Conservation (phyloP, 2,329 filamentous ascomycete species). For the Aspergillus sp. region DNA sequence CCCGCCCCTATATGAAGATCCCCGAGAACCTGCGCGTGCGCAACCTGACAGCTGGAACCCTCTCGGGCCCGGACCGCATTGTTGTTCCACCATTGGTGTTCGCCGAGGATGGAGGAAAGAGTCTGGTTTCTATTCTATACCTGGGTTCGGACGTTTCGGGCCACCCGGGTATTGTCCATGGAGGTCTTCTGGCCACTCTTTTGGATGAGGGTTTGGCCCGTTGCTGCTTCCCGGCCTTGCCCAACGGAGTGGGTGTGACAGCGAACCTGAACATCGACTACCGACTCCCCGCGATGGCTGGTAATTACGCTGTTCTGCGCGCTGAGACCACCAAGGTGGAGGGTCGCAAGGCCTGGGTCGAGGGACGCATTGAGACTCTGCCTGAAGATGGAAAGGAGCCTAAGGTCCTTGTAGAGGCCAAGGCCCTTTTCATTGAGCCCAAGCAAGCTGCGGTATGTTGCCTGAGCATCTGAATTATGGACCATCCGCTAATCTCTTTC, state of each 20-base stretch:
- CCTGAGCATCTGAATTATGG: not conserved
- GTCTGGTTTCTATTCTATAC: constrained; percentile 68
- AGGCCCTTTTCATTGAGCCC: constrained; percentile 83
- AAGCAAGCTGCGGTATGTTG: constrained; percentile 68
- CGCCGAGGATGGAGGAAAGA: constrained; percentile 64
- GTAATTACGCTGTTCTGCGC: constrained; percentile 69
- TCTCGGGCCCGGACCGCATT: constrained; percentile 70
- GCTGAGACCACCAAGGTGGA: constrained; percentile 81
- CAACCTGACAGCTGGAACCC: constrained; percentile 76
- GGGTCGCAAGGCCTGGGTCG: constrained; percentile 91
- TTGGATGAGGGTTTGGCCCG: constrained; percentile 85
- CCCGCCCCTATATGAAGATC: constrained; percentile 82
- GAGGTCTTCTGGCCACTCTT: constrained; percentile 85
- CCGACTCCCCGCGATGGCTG: constrained; percentile 70
- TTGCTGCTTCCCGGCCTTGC: constrained; percentile 82
- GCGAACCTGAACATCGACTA: constrained; percentile 82
- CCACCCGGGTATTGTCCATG: constrained; percentile 86
- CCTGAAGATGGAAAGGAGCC: constrained; percentile 59
- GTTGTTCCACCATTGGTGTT: constrained; percentile 78
- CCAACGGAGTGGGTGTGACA: constrained; percentile 75
- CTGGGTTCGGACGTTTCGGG: constrained; percentile 78
- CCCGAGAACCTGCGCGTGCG: constrained; percentile 64
- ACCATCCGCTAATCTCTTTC: constrained; percentile 1
- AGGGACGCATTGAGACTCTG: constrained; percentile 78
- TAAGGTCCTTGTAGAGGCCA: constrained; percentile 71